Base-by-base conservation (phyloP, 2,329 filamentous ascomycete species). In the Nemania bipapillata region DNA sequence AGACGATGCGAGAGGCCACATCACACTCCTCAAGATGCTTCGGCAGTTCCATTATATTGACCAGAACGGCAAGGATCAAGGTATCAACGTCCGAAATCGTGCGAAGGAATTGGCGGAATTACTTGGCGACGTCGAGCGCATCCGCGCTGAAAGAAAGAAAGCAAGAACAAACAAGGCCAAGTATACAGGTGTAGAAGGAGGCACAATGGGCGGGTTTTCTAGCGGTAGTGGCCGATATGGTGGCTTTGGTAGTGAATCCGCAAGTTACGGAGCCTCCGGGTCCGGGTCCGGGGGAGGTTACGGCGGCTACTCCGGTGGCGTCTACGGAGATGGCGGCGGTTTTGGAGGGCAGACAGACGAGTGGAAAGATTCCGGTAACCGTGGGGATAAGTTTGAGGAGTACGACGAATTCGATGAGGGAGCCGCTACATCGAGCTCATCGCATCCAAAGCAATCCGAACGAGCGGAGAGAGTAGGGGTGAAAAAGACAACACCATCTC, bases 1-100 rank as follows among this genome's bases (percentile, higher is more conserved):
- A 73, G 96, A 99, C 81, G 96, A 99, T 82, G 96, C 96, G 66
- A 90, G 96, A 75, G 94, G 94, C 66, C 96, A 99, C 80, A 89
- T 99, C 70, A 96, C 95, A 17, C 89, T 98, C 9, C 87, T 99
- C 68, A 97, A 97, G 83, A 99, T 99, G 96, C 88, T 99, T 64
- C 92, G 94, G 66, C 96, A 99, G 80, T 99, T 99, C 82, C 96
- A 99, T 83, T 99, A 86, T 82, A 98, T 99, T 81, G 90, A 99
- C 78, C 86, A 89, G 79, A 98, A 98, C 81, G 96, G 96, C 80
- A 99, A 99, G 81, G 96, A 99, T 79, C 96, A 99, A 81, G 96
- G 96, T 69, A 89, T 99, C 81, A 99, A 99, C 78, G 96, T 99
- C 68, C 91, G 96, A 74, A 98, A 98, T 83, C 89, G 96, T 73